Evolutionary conservation across 345 rosid genomes (phyloP), one percentile per base, ranked within the genome.

Genomic region (Eucalyptus erythrocorys): DNA sequence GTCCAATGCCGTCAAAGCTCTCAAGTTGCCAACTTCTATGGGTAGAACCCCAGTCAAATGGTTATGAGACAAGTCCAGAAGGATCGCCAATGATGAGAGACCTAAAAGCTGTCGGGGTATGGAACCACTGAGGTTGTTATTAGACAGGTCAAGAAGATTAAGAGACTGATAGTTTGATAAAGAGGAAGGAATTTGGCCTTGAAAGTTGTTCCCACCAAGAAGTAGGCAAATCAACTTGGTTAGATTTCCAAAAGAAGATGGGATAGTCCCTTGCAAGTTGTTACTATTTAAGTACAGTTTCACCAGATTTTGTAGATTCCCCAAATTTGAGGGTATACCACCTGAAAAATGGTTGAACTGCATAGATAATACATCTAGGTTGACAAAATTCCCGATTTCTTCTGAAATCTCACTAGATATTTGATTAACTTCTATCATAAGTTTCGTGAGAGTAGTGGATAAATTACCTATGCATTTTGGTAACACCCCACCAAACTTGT

Each of bases 371-470:
- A 1, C 0, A 11, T 59, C 15, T 14, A 59, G 4, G 15, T 59
- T 59, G 15, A 59, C 66, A 5, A 59, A 12, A 59, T 59, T 59
- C 7, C 7, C 32, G 13, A 59, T 59, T 59, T 59, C 66, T 59
- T 59, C 4, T 27, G 66, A 32, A 59, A 59, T 59, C 15, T 59
- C 32, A 27, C 66, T 32, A 27, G 0, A 27, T 27, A 59, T 27
- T 10, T 10, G 66, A 59, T 57, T 57, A 5, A 0, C 6, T 2
- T 0, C 6, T 12, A 1, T 0, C 1, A 0, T 1, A 59, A 59
- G 27, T 27, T 0, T 1, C 6, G 7, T 11, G 32, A 59, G 66
- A 59, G 66, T 59, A 15, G 66, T 59, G 32, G 66, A 59, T 59
- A 59, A 59, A 59, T 59, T 59, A 26, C 15, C 66, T 12, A 59